Evolutionary conservation across 805 yeast genomes (phyloP).

Genomic region (Saccharomyces kudriavzevii): DNA sequence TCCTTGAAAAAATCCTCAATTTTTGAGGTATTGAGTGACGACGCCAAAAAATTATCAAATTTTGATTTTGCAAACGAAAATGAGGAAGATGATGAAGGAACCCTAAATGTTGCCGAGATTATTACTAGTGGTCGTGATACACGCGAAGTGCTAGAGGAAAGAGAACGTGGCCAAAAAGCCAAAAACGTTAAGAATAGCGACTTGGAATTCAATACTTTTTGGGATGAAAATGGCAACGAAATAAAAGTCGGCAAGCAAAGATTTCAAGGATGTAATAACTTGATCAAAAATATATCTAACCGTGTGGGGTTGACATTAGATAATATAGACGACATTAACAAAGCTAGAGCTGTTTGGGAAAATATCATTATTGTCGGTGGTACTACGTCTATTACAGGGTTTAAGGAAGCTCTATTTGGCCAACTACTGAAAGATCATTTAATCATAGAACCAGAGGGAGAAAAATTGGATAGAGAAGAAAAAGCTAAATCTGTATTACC

Average conservation of each 20-base stretch:
- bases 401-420: constrained; percentile 59
- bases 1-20: constrained; percentile 65
- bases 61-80: constrained; percentile 45
- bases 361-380: constrained; percentile 73
- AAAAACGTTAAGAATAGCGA: constrained; percentile 49
- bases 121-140: constrained; percentile 67
- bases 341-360: constrained; percentile 78
- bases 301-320: constrained; percentile 45
- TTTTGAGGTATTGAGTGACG: constrained; percentile 70
- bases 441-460: constrained; percentile 31
- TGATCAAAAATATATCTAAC: constrained; percentile 48
- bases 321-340: constrained; percentile 57
- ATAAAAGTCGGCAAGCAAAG: constrained; percentile 82
- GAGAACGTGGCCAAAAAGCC: constrained; percentile 41
- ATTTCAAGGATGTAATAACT: constrained; percentile 64
- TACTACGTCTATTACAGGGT: constrained; percentile 68
- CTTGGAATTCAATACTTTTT: constrained; percentile 62
- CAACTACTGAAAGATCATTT: constrained; percentile 50
- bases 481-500: constrained; percentile 26
- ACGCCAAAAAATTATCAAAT: constrained; percentile 52
- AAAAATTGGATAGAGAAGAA: constrained; percentile 22
- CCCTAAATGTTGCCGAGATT: constrained; percentile 81
- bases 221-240: constrained; percentile 48
- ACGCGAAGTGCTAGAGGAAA: constrained; percentile 58
- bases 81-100: constrained; percentile 53